phyloP scores from a whole-genome alignment of 164 flowering plant genomes.

The Sedum album region DNA sequence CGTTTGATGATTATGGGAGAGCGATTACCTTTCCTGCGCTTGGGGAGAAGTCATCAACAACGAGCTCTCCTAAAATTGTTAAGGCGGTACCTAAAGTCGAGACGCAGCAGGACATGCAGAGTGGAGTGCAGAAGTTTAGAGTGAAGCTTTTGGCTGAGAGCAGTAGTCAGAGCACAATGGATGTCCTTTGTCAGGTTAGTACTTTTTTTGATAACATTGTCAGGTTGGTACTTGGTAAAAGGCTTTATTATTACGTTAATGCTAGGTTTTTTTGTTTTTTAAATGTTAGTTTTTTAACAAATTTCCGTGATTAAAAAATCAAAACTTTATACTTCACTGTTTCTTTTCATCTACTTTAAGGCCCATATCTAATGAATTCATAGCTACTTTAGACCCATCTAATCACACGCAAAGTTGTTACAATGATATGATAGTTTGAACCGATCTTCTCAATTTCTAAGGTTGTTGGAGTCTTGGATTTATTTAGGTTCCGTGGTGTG shows the following conservation, averaged over 20 bases:
- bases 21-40: constrained; percentile 25
- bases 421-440: too few species aligned
- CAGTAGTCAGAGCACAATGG: constrained; percentile 71
- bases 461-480: too few species aligned
- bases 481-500: too few species aligned
- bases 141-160: constrained; percentile 87
- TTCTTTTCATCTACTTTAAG: not conserved
- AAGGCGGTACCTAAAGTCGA: constrained; percentile 85
- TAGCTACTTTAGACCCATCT: too few species aligned
- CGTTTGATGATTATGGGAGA: constrained; percentile 92
- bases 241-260: not conserved
- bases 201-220: too few species aligned
- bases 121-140: constrained; percentile 85
- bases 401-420: too few species aligned
- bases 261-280: not conserved
- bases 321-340: not conserved
- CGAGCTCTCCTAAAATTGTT: constrained; percentile 46
- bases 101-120: constrained; percentile 56
- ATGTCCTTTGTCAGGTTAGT: constrained; percentile 99
- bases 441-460: too few species aligned
- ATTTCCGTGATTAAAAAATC: not conserved
- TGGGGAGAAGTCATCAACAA: constrained; percentile 18
- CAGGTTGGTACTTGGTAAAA: too few species aligned
- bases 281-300: not conserved
- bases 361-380: too few species aligned